These are phyloP conservation scores for Xylaria polymorpha DNA, from an alignment of 2,329 filamentous ascomycete species.

Conservation along the genomic window DNA sequence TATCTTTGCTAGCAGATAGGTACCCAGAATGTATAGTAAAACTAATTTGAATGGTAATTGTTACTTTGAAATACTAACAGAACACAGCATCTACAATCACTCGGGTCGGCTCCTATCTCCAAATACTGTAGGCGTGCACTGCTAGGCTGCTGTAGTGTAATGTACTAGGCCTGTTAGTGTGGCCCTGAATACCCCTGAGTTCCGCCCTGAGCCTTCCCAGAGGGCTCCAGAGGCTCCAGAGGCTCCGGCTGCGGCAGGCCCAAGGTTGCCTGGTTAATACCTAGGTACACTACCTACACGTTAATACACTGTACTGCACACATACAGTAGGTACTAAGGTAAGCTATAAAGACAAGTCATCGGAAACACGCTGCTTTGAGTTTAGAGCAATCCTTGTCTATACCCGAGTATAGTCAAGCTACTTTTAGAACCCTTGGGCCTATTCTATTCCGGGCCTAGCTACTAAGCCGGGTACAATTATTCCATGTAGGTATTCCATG, in stretches of 20 bases:
- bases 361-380: conserved; percentile 27
- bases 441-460: conserved; percentile 35
- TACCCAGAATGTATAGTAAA: not conserved
- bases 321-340: too few species aligned
- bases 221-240: too few species aligned
- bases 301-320: conserved; percentile 8
- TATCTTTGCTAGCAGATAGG: not conserved
- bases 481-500: conserved; percentile 18
- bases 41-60: not conserved
- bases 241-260: conserved; percentile 27
- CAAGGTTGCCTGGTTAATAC: not conserved
- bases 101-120: not conserved
- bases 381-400: conserved; percentile 26
- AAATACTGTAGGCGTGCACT: not conserved
- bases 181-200: conserved; percentile 32
- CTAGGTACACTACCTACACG: too few species aligned
- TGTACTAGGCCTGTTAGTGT: not conserved
- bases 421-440: conserved; percentile 19
- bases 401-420: conserved; percentile 23
- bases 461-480: conserved; percentile 14
- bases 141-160: not conserved
- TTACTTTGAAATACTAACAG: not conserved
- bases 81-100: not conserved
- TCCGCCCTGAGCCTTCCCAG: conserved; percentile 17
- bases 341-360: conserved; percentile 20